Evolutionary conservation across 208 protist genomes (phyloP).

Genomic region (Trypanosoma brucei): DNA sequence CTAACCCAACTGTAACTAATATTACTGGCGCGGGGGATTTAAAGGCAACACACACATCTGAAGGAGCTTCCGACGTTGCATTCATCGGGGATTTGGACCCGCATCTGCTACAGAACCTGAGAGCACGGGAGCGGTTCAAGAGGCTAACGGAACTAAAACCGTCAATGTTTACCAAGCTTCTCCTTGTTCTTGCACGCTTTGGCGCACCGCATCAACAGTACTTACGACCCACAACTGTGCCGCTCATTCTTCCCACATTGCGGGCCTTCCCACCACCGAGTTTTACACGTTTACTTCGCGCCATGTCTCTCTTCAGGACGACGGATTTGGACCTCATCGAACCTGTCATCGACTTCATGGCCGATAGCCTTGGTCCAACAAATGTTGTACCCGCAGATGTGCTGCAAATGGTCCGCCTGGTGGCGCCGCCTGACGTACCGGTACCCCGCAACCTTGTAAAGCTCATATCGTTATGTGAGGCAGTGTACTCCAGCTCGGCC

Average conservation of each 20-base stretch:
- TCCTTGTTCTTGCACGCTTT: constrained; percentile 47
- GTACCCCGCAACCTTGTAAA: constrained; percentile 18
- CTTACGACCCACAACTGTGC: constrained; percentile 47
- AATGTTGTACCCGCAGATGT: constrained; percentile 14
- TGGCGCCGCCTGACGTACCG: constrained; percentile 15
- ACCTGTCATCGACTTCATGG: constrained; percentile 39
- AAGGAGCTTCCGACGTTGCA: too few species aligned
- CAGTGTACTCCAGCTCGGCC: constrained; percentile 17
- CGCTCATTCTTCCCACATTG: constrained; percentile 52
- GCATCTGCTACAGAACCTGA: constrained; percentile 7
- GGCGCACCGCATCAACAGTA: constrained; percentile 80
- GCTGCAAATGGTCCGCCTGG: constrained; percentile 20
- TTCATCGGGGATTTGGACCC: constrained; percentile 16
- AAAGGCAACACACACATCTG: too few species aligned
- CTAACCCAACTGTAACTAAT: too few species aligned
- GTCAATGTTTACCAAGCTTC: constrained; percentile 63
- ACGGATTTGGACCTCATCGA: constrained; percentile 50
- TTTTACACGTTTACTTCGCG: constrained; percentile 60
- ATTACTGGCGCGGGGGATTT: too few species aligned
- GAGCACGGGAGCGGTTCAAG: constrained; percentile 32
- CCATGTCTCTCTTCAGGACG: constrained; percentile 37
- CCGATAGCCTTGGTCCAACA: constrained; percentile 9
- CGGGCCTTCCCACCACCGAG: constrained; percentile 57
- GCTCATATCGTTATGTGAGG: constrained; percentile 18
- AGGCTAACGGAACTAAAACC: constrained; percentile 50